These are phyloP conservation scores for Sclerotinia nivalis DNA, from an alignment of 2,329 filamentous ascomycete species.

Conservation along the genomic window DNA sequence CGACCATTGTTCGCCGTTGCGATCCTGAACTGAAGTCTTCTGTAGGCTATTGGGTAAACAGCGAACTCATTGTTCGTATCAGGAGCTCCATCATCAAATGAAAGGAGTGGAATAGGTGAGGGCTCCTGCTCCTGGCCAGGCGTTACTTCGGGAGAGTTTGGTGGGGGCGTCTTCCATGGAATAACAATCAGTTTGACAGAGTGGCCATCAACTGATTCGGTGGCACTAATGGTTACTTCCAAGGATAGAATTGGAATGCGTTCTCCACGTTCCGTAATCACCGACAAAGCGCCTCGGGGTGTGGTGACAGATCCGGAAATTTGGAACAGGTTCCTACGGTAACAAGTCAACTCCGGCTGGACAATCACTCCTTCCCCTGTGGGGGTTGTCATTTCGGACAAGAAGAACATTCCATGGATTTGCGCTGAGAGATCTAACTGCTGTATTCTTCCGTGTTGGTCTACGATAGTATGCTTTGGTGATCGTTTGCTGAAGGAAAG, in stretches of 20 bases:
- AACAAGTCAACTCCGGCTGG: constrained; percentile 88
- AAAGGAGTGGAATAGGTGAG: constrained; percentile 72
- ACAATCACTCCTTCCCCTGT: constrained; percentile 53
- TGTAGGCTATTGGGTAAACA: constrained; percentile 92
- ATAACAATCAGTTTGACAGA: constrained; percentile 93
- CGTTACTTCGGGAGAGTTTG: constrained; percentile 67
- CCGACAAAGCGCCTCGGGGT: constrained; percentile 73
- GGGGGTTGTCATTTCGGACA: constrained; percentile 60
- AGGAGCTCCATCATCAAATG: constrained; percentile 54
- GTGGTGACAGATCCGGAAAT: constrained; percentile 87
- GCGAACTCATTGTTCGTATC: constrained; percentile 65
- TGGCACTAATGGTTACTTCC: constrained; percentile 87
- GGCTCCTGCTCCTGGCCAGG: constrained; percentile 80
- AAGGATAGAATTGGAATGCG: constrained; percentile 78
- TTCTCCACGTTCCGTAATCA: constrained; percentile 82
- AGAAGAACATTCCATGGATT: constrained; percentile 86
- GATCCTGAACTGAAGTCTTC: constrained; percentile 87
- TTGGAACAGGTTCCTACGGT: constrained; percentile 92
- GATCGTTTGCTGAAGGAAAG: constrained; percentile 39
- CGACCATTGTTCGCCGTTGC: constrained; percentile 96
- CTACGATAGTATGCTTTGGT: constrained; percentile 50
- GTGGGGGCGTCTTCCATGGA: constrained; percentile 93
- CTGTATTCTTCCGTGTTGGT: constrained; percentile 50
- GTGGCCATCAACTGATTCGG: constrained; percentile 92
- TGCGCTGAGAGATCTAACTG: constrained; percentile 61